These are phyloP conservation scores for Saccharum hybrid DNA, from an alignment of 202 grass and related monocot genomes.

Conservation along the genomic window DNA sequence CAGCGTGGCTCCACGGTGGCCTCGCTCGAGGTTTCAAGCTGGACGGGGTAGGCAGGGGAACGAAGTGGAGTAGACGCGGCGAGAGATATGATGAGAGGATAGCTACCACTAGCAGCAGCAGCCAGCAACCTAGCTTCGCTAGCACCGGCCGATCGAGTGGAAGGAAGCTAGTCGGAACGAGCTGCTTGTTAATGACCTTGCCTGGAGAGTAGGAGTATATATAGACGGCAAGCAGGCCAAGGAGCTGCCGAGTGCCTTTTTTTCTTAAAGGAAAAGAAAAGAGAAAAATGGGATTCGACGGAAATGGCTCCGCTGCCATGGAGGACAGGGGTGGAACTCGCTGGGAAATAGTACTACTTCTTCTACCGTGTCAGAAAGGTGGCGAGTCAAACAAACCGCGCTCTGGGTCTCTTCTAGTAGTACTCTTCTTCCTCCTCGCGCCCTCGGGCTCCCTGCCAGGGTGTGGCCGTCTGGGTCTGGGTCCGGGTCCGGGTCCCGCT, in stretches of 20 bases:
- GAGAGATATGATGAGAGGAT: neutral
- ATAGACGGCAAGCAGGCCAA: constrained; percentile 23
- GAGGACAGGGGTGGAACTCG: constrained; percentile 13
- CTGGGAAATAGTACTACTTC: neutral
- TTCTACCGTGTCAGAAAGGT: neutral
- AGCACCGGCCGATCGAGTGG: neutral
- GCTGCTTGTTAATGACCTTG: neutral
- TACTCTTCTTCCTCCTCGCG: too few relatives aligned
- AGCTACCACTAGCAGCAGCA: neutral
- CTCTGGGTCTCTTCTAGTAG: neutral
- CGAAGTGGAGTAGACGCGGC: neutral
- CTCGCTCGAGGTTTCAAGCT: neutral
- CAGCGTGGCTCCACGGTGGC: neutral
- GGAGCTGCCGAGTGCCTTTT: neutral
- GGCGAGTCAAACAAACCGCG: constrained; percentile 28
- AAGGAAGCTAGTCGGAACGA: neutral
- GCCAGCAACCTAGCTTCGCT: neutral
- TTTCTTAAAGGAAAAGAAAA: too few relatives aligned
- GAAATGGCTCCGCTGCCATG: neutral
- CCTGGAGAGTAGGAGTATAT: constrained; percentile 18
- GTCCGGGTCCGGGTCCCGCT: too few relatives aligned
- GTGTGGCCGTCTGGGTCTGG: neutral
- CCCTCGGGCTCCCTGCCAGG: neutral
- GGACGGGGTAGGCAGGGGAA: neutral
- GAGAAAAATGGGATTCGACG: neutral